phyloP scores from a whole-genome alignment of 1,284 basidiomycete species.

The Schizophyllum amplum region DNA sequence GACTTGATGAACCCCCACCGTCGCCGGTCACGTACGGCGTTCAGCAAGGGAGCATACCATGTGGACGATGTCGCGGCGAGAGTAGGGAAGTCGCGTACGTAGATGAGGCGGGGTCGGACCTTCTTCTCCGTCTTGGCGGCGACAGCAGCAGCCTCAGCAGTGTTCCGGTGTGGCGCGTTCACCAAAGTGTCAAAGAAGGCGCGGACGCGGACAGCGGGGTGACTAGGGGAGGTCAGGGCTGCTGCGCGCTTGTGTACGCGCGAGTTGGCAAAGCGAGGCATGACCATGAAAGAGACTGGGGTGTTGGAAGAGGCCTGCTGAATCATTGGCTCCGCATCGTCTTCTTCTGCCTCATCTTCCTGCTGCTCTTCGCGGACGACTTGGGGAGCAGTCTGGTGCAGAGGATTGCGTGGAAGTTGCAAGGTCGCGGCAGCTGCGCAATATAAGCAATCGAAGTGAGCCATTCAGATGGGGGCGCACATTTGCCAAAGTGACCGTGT shows the following conservation, averaged over 20 bases:
- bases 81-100: slow-evolving; percentile 73
- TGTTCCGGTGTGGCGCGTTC: slow-evolving; percentile 40
- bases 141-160: slow-evolving; percentile 7
- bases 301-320: slow-evolving; percentile 43
- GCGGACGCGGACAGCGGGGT: slow-evolving; percentile 34
- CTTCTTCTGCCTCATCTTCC: slow-evolving; percentile 39
- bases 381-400: slow-evolving; percentile 46
- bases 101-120: slow-evolving; percentile 63
- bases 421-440: slow-evolving; percentile 50
- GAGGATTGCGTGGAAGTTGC: slow-evolving; percentile 62
- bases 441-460: slow-evolving; percentile 4
- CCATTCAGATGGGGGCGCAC: slow-evolving; percentile 25
- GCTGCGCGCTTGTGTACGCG: background rate
- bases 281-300: slow-evolving; percentile 42
- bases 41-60: slow-evolving; percentile 76
- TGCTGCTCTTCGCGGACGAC: slow-evolving; percentile 18
- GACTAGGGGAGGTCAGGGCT: slow-evolving; percentile 19
- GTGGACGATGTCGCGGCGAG: slow-evolving; percentile 62
- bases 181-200: slow-evolving; percentile 69
- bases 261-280: background rate
- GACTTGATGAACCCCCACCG: slow-evolving; percentile 49
- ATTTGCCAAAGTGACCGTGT: slow-evolving; percentile 70
- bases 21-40: slow-evolving; percentile 67
- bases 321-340: slow-evolving; percentile 30
- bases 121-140: background rate